Conservation (phyloP, 1,284 basidiomycete genomes). For the Ustilago crameri region DNA sequence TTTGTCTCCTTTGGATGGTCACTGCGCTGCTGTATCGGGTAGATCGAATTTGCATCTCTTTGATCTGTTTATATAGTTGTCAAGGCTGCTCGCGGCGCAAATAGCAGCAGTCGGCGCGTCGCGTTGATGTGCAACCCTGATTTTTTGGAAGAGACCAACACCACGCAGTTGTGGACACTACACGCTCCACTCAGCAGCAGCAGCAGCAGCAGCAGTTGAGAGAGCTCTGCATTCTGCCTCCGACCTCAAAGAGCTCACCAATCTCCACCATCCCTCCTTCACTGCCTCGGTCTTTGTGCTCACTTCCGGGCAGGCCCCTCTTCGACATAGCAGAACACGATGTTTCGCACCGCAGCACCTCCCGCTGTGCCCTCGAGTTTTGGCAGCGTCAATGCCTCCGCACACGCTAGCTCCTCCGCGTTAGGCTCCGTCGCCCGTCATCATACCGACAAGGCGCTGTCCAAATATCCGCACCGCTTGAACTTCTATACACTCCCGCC, state of each 20-base stretch:
- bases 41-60: conserved; percentile 9
- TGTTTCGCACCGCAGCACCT: conserved; percentile 47
- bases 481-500: conserved; percentile 83
- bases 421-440: conserved; percentile 44
- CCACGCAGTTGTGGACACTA: not conserved
- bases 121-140: conserved; percentile 40
- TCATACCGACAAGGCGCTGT: conserved; percentile 31
- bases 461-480: conserved; percentile 60
- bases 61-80: not conserved
- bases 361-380: conserved; percentile 34
- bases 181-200: conserved; percentile 17
- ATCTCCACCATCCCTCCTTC: not conserved
- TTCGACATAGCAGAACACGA: not conserved
- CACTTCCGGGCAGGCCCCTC: no score
- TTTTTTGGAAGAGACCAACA: conserved; percentile 39
- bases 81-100: conserved; percentile 11
- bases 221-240: no score
- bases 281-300: no score
- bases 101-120: conserved; percentile 18
- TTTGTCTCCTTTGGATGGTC: not conserved
- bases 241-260: no score
- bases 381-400: conserved; percentile 19
- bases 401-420: conserved; percentile 25
- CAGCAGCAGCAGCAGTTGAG: no score
- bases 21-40: conserved; percentile 12